A percentile compares a stretch with the other conserved stretches of the same genome.
Conservation (phyloP, 768 basidiomycete genomes). For the Amyloporia xantha region DNA sequence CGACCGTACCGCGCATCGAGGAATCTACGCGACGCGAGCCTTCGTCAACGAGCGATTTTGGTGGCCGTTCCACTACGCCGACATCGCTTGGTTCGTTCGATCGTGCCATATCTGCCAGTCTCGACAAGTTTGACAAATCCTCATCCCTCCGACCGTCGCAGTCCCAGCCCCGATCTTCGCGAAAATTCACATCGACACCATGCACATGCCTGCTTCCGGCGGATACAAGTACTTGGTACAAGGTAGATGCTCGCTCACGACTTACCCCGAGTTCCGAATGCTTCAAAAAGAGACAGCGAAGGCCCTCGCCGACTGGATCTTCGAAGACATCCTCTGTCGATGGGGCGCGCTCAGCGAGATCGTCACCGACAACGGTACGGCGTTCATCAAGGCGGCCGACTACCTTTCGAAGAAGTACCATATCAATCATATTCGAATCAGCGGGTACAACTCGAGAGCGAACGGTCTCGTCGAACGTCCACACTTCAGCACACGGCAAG, state of each 20-base stretch:
- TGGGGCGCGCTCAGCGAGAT: slow-evolving; percentile 35
- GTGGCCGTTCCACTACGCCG: slow-evolving; percentile 19
- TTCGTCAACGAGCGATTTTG: slow-evolving; percentile 19
- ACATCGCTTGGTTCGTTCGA: slow-evolving; percentile 17
- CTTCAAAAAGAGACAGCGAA: slow-evolving; percentile 24
- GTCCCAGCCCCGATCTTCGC: slow-evolving; percentile 21
- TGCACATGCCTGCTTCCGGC: slow-evolving; percentile 31
- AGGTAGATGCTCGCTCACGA: slow-evolving; percentile 27
- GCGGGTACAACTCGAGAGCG: slow-evolving; percentile 20
- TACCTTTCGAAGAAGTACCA: slow-evolving; percentile 22
- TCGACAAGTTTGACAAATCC: slow-evolving; percentile 17
- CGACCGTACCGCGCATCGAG: slow-evolving; percentile 17
- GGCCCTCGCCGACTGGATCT: slow-evolving; percentile 27
- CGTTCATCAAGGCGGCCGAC: slow-evolving; percentile 21
- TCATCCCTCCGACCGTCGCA: slow-evolving; percentile 19
- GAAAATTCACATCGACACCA: slow-evolving; percentile 34
- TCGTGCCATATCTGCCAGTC: slow-evolving; percentile 35
- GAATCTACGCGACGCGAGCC: slow-evolving; percentile 5
- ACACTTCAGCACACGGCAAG: slow-evolving; percentile 17
- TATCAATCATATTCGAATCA: slow-evolving; percentile 31
- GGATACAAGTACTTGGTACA: slow-evolving; percentile 33
- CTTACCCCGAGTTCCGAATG: slow-evolving; percentile 20
- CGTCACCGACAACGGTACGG: slow-evolving; percentile 36
- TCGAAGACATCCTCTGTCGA: slow-evolving; percentile 30
- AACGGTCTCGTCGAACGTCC: slow-evolving; percentile 18